phyloP scores from a whole-genome alignment of 2,329 filamentous ascomycete genomes.

The Aspergillus cejpii region DNA sequence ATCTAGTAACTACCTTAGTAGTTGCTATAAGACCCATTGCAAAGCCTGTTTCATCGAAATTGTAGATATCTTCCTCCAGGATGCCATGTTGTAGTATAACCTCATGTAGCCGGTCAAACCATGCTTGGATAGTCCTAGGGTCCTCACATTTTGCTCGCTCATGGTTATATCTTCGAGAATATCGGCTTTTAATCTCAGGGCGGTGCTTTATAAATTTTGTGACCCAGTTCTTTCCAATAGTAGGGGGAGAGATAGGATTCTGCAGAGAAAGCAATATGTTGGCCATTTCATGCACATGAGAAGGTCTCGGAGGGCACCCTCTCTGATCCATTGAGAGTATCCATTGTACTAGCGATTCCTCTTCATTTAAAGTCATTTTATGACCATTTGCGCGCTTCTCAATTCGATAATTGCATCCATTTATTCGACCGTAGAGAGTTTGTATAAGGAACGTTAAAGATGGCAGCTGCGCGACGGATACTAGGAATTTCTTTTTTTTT shows the following conservation, averaged over 20 bases:
- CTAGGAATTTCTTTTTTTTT: neutral
- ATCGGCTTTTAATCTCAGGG: neutral
- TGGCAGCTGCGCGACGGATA: neutral
- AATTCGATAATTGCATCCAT: neutral
- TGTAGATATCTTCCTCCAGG: constrained; percentile 12
- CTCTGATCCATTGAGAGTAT: neutral
- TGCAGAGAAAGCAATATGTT: neutral
- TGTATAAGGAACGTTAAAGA: neutral
- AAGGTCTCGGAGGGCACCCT: neutral
- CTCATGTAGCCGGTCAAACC: constrained; percentile 9
- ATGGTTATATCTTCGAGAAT: constrained; percentile 3
- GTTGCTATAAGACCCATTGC: constrained; percentile 9
- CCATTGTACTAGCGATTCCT: constrained; percentile 1
- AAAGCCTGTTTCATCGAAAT: constrained; percentile 15
- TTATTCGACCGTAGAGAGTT: neutral
- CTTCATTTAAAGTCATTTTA: neutral
- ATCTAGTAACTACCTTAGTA: constrained; percentile 3
- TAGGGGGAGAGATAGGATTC: neutral
- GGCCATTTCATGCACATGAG: neutral
- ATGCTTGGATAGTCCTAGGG: constrained; percentile 2
- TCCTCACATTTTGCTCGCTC: constrained; percentile 5
- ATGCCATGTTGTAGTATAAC: constrained; percentile 9
- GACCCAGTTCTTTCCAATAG: neutral
- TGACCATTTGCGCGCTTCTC: neutral
- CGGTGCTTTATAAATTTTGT: constrained; percentile 5